Percentiles rank a stretch among this genome's conserved stretches.
phyloP scores from a whole-genome alignment of 768 basidiomycete genomes.

The Mycena galopus region DNA sequence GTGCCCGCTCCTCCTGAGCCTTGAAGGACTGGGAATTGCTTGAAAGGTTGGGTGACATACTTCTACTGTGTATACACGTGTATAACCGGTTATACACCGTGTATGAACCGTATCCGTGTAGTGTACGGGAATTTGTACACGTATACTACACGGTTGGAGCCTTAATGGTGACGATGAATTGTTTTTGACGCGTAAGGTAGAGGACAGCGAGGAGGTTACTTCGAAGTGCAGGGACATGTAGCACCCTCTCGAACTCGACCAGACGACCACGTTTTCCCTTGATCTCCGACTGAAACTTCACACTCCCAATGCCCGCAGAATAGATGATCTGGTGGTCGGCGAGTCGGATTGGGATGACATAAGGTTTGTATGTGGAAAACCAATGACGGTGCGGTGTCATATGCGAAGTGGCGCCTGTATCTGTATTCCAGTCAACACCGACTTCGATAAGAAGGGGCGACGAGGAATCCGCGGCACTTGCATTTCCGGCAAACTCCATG shows the following conservation, averaged over 20 bases:
- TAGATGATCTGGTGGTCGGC: slow-evolving; percentile 43
- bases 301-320: slow-evolving; percentile 43
- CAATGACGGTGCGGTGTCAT: slow-evolving; percentile 49
- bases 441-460: slow-evolving; percentile 26
- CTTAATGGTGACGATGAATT: slow-evolving; percentile 28
- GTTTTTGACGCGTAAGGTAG: slow-evolving; percentile 26
- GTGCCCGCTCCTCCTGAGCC: too few relatives aligned
- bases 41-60: too few relatives aligned
- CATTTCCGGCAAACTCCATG: slow-evolving; percentile 34
- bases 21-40: too few relatives aligned
- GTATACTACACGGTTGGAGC: too few relatives aligned
- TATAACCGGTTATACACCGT: too few relatives aligned
- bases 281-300: slow-evolving; percentile 38
- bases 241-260: slow-evolving; percentile 39
- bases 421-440: slow-evolving; percentile 42
- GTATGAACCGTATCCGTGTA: too few relatives aligned
- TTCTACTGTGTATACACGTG: too few relatives aligned
- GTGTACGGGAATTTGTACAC: too few relatives aligned
- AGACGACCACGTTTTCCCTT: slow-evolving; percentile 14
- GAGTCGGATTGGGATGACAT: slow-evolving; percentile 39
- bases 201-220: slow-evolving; percentile 31
- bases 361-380: slow-evolving; percentile 41
- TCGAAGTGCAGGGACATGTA: slow-evolving; percentile 41
- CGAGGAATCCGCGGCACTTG: slow-evolving; percentile 27
- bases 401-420: slow-evolving; percentile 50